Percentiles rank a stretch among this genome's conserved stretches.
These are phyloP conservation scores for Hibiscus trionum DNA, from an alignment of 345 rosid species.

Conservation along the genomic window DNA sequence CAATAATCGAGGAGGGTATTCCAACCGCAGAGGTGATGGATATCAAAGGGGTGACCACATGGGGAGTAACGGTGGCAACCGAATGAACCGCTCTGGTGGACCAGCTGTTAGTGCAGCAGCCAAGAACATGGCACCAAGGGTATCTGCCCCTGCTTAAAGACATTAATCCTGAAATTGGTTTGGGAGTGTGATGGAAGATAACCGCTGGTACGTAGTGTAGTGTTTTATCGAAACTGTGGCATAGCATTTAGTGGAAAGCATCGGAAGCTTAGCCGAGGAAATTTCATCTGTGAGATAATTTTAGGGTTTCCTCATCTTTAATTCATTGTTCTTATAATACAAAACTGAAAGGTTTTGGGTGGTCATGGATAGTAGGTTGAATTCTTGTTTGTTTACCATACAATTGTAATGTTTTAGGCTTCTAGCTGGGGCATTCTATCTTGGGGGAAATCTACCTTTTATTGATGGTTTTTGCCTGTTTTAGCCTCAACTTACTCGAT, in stretches of 20 bases:
- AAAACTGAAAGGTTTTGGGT: not conserved
- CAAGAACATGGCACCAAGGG: slow-evolving; percentile 33
- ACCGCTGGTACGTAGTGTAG: not conserved
- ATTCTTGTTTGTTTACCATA: not conserved
- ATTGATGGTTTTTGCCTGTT: not conserved
- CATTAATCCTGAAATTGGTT: not conserved
- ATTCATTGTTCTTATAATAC: not conserved
- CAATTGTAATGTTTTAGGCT: not conserved
- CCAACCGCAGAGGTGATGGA: slow-evolving; percentile 60
- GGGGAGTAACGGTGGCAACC: slow-evolving; percentile 37
- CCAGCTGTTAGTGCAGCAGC: slow-evolving; percentile 23
- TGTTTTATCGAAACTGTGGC: slow-evolving; percentile 1
- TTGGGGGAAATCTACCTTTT: not conserved
- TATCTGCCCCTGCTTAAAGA: slow-evolving; percentile 52
- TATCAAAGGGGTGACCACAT: slow-evolving; percentile 37
- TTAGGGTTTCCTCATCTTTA: not conserved
- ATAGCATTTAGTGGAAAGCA: not conserved
- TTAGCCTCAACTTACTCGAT: not conserved
- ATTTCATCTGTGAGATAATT: not conserved
- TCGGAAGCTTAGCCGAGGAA: not conserved
- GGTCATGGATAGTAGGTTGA: not conserved
- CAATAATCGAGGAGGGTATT: slow-evolving; percentile 52
- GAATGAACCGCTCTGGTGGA: slow-evolving; percentile 37
- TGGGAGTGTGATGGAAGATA: not conserved
- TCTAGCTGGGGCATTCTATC: not conserved